Evolutionary conservation across 371 early-diverging fungal species (phyloP).

Genomic region (Apophysomyces sp.): DNA sequence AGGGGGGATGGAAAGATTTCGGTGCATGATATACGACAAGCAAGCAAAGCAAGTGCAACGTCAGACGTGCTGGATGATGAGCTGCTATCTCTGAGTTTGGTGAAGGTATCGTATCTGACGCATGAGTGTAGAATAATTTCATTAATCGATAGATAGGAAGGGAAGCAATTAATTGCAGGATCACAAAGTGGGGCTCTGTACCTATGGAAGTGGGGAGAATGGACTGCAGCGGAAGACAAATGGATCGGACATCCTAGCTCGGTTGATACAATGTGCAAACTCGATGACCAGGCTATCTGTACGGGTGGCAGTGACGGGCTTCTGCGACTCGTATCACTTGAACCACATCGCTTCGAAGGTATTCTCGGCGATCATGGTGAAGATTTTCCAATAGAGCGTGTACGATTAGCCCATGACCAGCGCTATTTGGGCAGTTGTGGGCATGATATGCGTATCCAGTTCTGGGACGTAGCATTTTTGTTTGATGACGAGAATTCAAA

Average conservation of each 20-base stretch:
- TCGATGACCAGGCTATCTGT: slow-evolving; percentile 76
- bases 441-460: slow-evolving; percentile 79
- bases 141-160: slow-evolving; percentile 43
- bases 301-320: slow-evolving; percentile 91
- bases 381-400: slow-evolving; percentile 80
- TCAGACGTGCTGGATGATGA: slow-evolving; percentile 90
- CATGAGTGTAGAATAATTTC: background rate
- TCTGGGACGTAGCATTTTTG: slow-evolving; percentile 76
- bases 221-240: slow-evolving; percentile 83
- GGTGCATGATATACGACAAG: slow-evolving; percentile 79
- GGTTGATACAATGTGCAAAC: slow-evolving; percentile 76
- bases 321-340: slow-evolving; percentile 68
- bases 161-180: slow-evolving; percentile 79
- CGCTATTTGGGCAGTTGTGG: slow-evolving; percentile 73
- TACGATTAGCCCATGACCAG: slow-evolving; percentile 61
- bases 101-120: slow-evolving; percentile 48
- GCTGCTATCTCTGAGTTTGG: slow-evolving; percentile 71
- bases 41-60: slow-evolving; percentile 57
- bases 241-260: slow-evolving; percentile 90
- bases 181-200: slow-evolving; percentile 81
- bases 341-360: slow-evolving; percentile 81
- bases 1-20: slow-evolving; percentile 88
- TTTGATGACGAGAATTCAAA: slow-evolving; percentile 28
- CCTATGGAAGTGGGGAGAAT: slow-evolving; percentile 74
- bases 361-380: slow-evolving; percentile 81